Conservation (phyloP, 1,284 basidiomycete species). For the Fomitopsis betulina region DNA sequence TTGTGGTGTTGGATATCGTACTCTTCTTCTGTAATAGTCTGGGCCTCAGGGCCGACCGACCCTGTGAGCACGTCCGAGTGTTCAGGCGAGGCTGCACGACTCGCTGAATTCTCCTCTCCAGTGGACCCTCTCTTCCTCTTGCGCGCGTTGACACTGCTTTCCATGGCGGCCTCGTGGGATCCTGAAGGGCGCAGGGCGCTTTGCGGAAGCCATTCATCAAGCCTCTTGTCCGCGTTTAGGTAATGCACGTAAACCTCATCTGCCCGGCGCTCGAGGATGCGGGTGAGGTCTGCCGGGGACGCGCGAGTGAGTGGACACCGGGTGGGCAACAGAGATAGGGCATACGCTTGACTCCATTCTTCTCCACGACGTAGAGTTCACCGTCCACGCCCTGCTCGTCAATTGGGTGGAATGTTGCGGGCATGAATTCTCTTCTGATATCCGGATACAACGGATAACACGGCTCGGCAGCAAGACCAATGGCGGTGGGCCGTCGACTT, state of each 20-base stretch:
- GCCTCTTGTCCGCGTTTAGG: constrained; percentile 62
- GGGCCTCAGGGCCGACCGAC: constrained; percentile 13
- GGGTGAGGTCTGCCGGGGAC: constrained; percentile 37
- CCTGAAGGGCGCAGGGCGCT: constrained; percentile 29
- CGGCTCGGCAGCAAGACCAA: neutral
- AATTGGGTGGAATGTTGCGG: constrained; percentile 18
- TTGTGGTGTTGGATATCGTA: constrained; percentile 63
- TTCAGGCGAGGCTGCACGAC: constrained; percentile 10
- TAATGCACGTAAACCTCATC: constrained; percentile 66
- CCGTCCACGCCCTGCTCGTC: constrained; percentile 16
- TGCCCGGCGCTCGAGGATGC: constrained; percentile 43
- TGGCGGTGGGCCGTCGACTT: neutral
- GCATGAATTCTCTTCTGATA: constrained; percentile 16
- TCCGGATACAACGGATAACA: neutral
- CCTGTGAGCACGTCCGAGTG: constrained; percentile 9
- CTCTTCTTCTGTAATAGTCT: constrained; percentile 59
- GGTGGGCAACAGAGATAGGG: constrained; percentile 11
- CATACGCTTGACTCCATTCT: constrained; percentile 45
- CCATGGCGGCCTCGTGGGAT: constrained; percentile 15
- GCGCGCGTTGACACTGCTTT: constrained; percentile 15
- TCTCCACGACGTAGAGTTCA: constrained; percentile 26
- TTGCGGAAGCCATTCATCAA: constrained; percentile 72
- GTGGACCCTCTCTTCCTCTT: constrained; percentile 28
- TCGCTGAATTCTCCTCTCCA: constrained; percentile 9
- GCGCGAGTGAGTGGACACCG: constrained; percentile 3